Evolutionary conservation across 345 rosid genomes (phyloP), one percentile per base, ranked within the genome.

Genomic region (Pistacia vera): DNA sequence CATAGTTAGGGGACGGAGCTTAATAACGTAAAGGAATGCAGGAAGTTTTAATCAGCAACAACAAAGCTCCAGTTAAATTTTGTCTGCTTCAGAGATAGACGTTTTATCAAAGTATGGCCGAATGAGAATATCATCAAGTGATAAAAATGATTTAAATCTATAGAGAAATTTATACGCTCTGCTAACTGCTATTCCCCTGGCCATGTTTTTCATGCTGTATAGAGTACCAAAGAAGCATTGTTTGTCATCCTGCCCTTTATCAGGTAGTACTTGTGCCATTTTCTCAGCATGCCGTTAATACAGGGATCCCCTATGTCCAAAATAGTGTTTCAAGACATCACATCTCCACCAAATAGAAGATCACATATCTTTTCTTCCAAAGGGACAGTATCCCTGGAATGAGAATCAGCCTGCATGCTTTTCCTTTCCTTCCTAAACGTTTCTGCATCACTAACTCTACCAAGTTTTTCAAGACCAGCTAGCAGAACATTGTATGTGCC

Each of bases 401-500:
- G 76, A 70, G 76, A 70, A 80, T 75, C 70, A 22, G 49, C 81
- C 77, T 70, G 70, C 77, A 87, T 76, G 56, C 70, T 79, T 76
- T 83, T 90, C 88, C 82, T 94, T 82, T 89, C 97, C 85, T 86
- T 94, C 79, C 81, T 86, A 67, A 72, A 85, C 2, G 46, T 78
- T 73, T 78, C 91, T 52, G 81, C 81, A 80, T 91, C 90, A 35
- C 17, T 75, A 63, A 66, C 78, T 80, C 83, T 85, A 46, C 86
- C 92, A 69, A 83, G 83, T 80, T 81, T 90, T 82, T 81, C 92
- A 22, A 92, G 93, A 77, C 95, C 97, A 75, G 86, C 77, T 81
- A 95, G 52, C 49, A 95, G 68, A 82, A 95, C 84, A 80, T 81
- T 77, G 73, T 83, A 92, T 58, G 97, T 91, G 63, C 97, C 97